phyloP scores from a whole-genome alignment of 306 rosid genomes.

The Glycine soja region DNA sequence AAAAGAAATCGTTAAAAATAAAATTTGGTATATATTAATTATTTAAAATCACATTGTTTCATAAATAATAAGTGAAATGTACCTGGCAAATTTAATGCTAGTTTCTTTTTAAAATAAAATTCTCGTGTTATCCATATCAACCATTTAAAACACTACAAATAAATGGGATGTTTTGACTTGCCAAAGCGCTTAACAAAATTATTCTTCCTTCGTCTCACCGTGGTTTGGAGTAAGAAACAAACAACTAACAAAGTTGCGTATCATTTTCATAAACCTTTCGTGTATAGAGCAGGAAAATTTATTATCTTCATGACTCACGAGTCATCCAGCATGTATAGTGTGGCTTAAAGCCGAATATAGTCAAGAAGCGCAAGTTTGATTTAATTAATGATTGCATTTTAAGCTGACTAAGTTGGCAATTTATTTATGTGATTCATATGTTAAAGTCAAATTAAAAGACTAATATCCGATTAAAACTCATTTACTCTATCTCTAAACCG shows the following conservation, averaged over 20 bases:
- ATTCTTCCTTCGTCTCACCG: neutral
- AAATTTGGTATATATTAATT: too few species aligned
- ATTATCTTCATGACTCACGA: too few species aligned
- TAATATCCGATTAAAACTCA: neutral
- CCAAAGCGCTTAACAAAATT: neutral
- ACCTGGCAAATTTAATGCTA: too few species aligned
- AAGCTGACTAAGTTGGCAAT: slow-evolving; percentile 47
- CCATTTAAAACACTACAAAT: too few species aligned
- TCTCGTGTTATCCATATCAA: too few species aligned
- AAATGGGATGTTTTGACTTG: too few species aligned
- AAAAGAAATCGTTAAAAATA: too few species aligned
- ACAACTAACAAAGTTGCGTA: neutral
- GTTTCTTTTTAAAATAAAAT: too few species aligned
- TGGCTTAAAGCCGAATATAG: slow-evolving; percentile 14
- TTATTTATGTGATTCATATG: neutral
- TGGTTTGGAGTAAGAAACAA: neutral
- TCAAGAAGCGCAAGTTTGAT: neutral
- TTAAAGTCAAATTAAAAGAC: slow-evolving; percentile 32
- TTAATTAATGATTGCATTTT: slow-evolving; percentile 22
- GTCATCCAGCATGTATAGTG: neutral
- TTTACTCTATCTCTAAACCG: neutral
- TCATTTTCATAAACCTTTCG: neutral
- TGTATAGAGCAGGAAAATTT: neutral
- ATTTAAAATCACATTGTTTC: too few species aligned
- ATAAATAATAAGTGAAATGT: too few species aligned